Evolutionary conservation across 306 rosid genomes (phyloP).

Genomic region (Cicer pinnatifidum): DNA sequence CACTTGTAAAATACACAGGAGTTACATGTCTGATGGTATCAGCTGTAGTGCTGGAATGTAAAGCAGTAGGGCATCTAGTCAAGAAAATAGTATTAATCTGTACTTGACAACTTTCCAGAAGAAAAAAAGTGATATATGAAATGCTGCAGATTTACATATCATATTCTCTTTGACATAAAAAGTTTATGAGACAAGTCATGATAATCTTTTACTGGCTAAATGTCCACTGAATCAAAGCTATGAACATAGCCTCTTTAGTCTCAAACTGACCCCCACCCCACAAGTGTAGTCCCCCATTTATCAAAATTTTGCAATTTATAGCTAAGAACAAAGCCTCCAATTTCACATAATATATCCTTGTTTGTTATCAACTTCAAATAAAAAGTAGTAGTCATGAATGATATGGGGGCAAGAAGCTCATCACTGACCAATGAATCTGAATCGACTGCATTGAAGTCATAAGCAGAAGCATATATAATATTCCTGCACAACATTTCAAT

Average conservation of each 20-base stretch:
- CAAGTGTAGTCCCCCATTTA: not conserved
- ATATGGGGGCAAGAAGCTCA: slow-evolving; percentile 36
- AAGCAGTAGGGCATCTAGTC: slow-evolving; percentile 19
- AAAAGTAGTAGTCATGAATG: not conserved
- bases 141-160: slow-evolving; percentile 4
- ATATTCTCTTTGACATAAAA: slow-evolving; percentile 5
- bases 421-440: slow-evolving; percentile 74
- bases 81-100: not conserved
- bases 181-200: not conserved
- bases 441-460: slow-evolving; percentile 71
- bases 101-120: slow-evolving; percentile 14
- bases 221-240: not conserved
- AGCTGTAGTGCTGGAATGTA: not conserved
- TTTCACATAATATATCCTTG: slow-evolving; percentile 33
- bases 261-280: not conserved
- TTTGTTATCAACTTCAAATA: not conserved
- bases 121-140: slow-evolving; percentile 8
- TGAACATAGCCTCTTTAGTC: not conserved
- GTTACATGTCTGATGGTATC: slow-evolving; percentile 1
- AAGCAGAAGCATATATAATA: slow-evolving; percentile 56
- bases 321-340: slow-evolving; percentile 2
- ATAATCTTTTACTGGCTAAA: not conserved
- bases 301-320: not conserved
- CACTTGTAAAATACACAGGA: slow-evolving; percentile 29
- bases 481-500: slow-evolving; percentile 62